Evolutionary conservation across 345 rosid genomes (phyloP).

Genomic region (Euphorbia peplus): DNA sequence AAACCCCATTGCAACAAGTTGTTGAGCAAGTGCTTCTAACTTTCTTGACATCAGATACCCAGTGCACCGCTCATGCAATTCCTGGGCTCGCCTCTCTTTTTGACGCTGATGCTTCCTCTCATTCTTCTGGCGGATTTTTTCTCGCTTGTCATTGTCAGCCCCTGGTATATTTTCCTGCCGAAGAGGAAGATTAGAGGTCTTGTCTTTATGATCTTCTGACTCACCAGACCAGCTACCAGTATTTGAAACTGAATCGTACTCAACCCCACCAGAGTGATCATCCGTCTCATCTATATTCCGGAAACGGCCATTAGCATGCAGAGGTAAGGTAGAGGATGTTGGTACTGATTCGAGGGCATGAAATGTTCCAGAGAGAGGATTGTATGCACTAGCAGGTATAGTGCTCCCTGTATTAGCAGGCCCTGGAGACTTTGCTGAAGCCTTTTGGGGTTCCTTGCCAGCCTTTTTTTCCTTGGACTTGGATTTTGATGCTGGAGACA

Average conservation of each 20-base stretch:
- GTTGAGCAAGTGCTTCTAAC: slow-evolving; percentile 78
- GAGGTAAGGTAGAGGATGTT: slow-evolving; percentile 44
- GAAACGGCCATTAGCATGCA: slow-evolving; percentile 61
- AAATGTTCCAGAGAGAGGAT: slow-evolving; percentile 70
- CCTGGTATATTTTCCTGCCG: slow-evolving; percentile 63
- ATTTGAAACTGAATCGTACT: slow-evolving; percentile 77
- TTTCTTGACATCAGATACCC: slow-evolving; percentile 86
- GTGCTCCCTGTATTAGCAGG: slow-evolving; percentile 46
- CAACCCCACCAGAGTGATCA: slow-evolving; percentile 49
- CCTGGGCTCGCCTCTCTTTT: slow-evolving; percentile 85
- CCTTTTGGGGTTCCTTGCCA: slow-evolving; percentile 64
- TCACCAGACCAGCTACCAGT: slow-evolving; percentile 94
- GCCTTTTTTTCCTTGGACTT: slow-evolving; percentile 77
- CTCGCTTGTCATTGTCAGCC: slow-evolving; percentile 78
- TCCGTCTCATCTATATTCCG: slow-evolving; percentile 69
- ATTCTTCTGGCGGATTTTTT: slow-evolving; percentile 84
- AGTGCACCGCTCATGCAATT: slow-evolving; percentile 69
- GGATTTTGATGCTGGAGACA: slow-evolving; percentile 67
- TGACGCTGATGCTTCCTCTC: slow-evolving; percentile 93
- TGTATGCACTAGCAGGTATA: slow-evolving; percentile 65
- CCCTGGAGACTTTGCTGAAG: slow-evolving; percentile 50
- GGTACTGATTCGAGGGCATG: slow-evolving; percentile 57
- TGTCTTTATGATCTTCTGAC: slow-evolving; percentile 90
- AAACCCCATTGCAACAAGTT: slow-evolving; percentile 85
- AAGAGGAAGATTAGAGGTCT: slow-evolving; percentile 35